Evolutionary conservation across 495 filamentous ascomycete genomes (phyloP).

Genomic region (Talaromyces borbonicus): DNA sequence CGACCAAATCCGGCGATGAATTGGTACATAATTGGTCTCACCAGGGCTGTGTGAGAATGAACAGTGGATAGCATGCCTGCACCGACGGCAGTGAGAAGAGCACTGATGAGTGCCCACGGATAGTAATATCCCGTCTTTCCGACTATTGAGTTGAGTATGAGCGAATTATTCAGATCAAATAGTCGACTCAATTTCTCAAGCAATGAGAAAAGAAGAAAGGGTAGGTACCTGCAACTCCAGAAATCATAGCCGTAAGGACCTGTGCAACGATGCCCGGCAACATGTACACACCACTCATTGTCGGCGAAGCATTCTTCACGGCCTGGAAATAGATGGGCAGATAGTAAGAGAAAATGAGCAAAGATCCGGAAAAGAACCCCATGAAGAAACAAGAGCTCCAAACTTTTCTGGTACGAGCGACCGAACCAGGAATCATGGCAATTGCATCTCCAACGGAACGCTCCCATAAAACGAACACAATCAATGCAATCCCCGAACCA

Average conservation of each 20-base stretch:
- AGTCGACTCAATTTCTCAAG: too few species aligned
- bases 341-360: constrained; percentile 27
- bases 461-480: constrained; percentile 51
- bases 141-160: constrained; percentile 17
- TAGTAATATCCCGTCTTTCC: constrained; percentile 55
- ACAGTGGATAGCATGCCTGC: constrained; percentile 56
- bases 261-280: constrained; percentile 52
- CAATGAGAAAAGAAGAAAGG: constrained; percentile 20
- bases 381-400: constrained; percentile 34
- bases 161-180: too few species aligned
- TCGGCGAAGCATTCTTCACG: constrained; percentile 49
- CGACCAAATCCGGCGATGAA: constrained; percentile 52
- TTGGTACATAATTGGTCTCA: constrained; percentile 62
- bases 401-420: constrained; percentile 53
- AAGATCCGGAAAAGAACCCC: constrained; percentile 40
- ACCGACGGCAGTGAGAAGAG: constrained; percentile 47
- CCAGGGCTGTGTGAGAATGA: constrained; percentile 27
- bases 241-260: constrained; percentile 44
- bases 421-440: constrained; percentile 60
- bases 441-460: constrained; percentile 47
- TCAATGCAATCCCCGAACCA: constrained; percentile 45
- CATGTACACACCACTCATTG: constrained; percentile 56
- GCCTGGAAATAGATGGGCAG: constrained; percentile 74
- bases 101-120: constrained; percentile 47
- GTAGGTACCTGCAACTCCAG: constrained; percentile 34